Evolutionary conservation across 2,329 filamentous ascomycete genomes (phyloP), one percentile per base, ranked within the genome.

Genomic region (Pseudocercospora macadamiae): DNA sequence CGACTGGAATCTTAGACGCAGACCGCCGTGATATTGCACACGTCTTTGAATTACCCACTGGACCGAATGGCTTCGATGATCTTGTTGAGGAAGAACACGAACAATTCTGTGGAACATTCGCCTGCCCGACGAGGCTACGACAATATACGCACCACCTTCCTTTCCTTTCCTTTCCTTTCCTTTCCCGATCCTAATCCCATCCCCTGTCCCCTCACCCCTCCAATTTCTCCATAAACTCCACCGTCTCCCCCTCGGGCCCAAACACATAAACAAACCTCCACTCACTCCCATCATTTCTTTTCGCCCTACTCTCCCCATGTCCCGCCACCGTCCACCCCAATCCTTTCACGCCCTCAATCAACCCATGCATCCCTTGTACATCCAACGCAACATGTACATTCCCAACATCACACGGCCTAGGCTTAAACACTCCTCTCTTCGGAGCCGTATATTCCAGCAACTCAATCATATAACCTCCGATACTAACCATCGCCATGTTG

Each of bases 351-450:
- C 28, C 47, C 16, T 54, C 16, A 19, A 57, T 55, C 51, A 61
- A 25, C n/a, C 21, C 59, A 8, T 47, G 21, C 30, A 42, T 44
- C 2, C 51, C 44, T 18, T 39, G 21, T 3, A 58, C 51, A 14
- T 61, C 59, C 9, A 58, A 21, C 32, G 55, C 54, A 28, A 59
- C 52, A n/a, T 61, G 59, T 21, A 58, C 55, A 23, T 39, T 51
- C 9, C 44, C 59, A 36, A 58, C 28, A 55, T 61, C 55, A 28
- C 54, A 55, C 12, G 44, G 47, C 30, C 59, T 25, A 5, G 51
- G 55, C 30, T 19, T 57, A 3, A 39, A n/a, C 21, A 55, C 45
- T 3, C 59, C 12, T 19, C 49, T 37, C n/a, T 26, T 47, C 23
- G 42, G 54, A 12, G 26, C 49, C 18, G 59, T 51, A 18, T 54